Conservation (phyloP, 2,329 filamentous ascomycete species). For the Trichophyton verrucosum region DNA sequence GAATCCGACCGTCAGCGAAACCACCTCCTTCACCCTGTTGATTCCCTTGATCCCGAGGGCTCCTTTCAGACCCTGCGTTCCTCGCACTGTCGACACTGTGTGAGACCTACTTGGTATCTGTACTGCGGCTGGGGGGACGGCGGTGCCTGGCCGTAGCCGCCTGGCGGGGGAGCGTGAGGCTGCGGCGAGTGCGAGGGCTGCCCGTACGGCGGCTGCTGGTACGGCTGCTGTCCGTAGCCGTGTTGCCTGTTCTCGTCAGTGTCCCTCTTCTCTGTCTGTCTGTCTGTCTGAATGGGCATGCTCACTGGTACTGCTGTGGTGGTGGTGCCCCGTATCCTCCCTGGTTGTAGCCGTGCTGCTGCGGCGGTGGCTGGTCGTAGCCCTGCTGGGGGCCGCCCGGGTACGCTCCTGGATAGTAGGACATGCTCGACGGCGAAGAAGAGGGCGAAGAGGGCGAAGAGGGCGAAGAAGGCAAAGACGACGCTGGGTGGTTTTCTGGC, state of each 20-base stretch:
- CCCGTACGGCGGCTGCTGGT: conserved; percentile 26
- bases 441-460: background rate
- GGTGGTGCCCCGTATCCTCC: conserved; percentile 25
- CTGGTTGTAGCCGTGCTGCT: conserved; percentile 29
- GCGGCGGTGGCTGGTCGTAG: conserved; percentile 33
- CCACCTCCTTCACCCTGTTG: background rate
- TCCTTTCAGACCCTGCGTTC: too few relatives aligned
- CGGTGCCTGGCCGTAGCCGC: conserved; percentile 15
- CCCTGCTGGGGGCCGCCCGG: conserved; percentile 33
- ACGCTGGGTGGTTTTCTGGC: background rate
- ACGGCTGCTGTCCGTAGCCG: conserved; percentile 14
- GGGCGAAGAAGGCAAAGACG: background rate
- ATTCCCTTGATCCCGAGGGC: too few relatives aligned
- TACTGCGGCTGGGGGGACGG: conserved; percentile 16
- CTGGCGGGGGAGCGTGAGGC: conserved; percentile 18
- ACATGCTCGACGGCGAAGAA: conserved; percentile 36
- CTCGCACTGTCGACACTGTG: too few relatives aligned
- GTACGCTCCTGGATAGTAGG: conserved; percentile 50
- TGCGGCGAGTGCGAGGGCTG: conserved; percentile 35
- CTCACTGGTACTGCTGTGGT: conserved; percentile 31
- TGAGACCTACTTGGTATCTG: conserved; percentile 2
- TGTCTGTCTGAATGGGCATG: background rate
- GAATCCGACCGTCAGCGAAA: background rate
- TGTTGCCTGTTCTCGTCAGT: conserved; percentile 5
- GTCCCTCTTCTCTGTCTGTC: background rate